These are phyloP conservation scores for Pinus albicaulis DNA, from an alignment of 75 land plant species.

Conservation along the genomic window DNA sequence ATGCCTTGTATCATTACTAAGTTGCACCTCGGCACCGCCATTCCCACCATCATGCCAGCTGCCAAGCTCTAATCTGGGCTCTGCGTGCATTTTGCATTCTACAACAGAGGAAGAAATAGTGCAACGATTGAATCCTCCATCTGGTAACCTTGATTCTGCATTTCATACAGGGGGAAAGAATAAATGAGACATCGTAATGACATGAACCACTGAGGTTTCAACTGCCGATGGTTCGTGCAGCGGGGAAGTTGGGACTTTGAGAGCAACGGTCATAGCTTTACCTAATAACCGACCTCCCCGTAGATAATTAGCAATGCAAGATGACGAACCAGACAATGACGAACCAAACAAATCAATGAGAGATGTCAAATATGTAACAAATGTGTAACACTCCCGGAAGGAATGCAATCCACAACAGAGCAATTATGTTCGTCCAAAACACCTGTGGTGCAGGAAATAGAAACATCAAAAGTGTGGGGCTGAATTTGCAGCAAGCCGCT, in stretches of 20 bases:
- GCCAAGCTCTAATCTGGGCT: too few species aligned
- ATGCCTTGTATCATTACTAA: too few species aligned
- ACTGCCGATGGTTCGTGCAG: not conserved
- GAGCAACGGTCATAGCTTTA: not conserved
- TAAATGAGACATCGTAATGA: not conserved
- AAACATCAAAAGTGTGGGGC: not conserved
- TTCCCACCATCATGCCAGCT: too few species aligned
- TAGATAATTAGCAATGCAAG: not conserved
- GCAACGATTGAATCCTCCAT: too few species aligned
- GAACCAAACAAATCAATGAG: slow-evolving; percentile 1
- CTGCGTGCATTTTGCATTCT: too few species aligned
- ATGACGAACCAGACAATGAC: too few species aligned
- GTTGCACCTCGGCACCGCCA: too few species aligned
- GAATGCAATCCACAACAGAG: not conserved
- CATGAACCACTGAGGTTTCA: not conserved
- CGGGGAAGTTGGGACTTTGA: not conserved
- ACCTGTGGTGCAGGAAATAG: not conserved
- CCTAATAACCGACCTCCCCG: not conserved
- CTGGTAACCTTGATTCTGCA: too few species aligned
- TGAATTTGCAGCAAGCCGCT: too few species aligned
- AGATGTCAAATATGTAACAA: too few species aligned
- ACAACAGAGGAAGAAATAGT: too few species aligned
- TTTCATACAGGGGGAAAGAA: not conserved
- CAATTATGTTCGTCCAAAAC: not conserved
- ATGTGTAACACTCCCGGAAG: not conserved